Evolutionary conservation across 2,329 filamentous ascomycete genomes (phyloP).

Genomic region (Emmonsiellopsis sp.): DNA sequence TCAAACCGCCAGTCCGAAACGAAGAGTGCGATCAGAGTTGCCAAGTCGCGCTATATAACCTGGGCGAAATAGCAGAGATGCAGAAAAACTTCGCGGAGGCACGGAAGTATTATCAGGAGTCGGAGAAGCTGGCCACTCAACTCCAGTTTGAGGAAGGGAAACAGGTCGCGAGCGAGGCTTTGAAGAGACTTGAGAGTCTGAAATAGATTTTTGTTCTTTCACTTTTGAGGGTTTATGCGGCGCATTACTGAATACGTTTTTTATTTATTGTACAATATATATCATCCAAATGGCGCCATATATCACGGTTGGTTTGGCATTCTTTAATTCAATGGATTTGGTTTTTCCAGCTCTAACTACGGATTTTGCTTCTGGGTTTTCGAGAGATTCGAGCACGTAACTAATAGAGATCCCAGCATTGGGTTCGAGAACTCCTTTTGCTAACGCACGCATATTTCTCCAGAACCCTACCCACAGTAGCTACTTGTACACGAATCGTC

Average conservation of each 20-base stretch:
- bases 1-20: conserved; percentile 57
- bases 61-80: conserved; percentile 75
- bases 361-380: too few relatives aligned
- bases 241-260: neutral
- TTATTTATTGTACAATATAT: neutral
- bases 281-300: neutral
- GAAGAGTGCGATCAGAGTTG: conserved; percentile 78
- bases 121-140: conserved; percentile 47
- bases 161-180: conserved; percentile 18
- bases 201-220: neutral
- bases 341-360: too few relatives aligned
- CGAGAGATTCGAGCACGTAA: too few relatives aligned
- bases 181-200: conserved; percentile 20
- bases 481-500: too few relatives aligned
- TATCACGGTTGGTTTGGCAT: too few relatives aligned
- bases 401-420: too few relatives aligned
- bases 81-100: conserved; percentile 57
- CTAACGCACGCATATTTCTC: too few relatives aligned
- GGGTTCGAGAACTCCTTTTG: too few relatives aligned
- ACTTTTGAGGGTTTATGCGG: neutral
- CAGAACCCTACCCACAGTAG: too few relatives aligned
- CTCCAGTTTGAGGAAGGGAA: conserved; percentile 31
- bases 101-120: conserved; percentile 58
- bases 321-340: too few relatives aligned
- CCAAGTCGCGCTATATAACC: conserved; percentile 73